phyloP scores from a whole-genome alignment of 2,329 filamentous ascomycete species.

The Thelonectria olida region DNA sequence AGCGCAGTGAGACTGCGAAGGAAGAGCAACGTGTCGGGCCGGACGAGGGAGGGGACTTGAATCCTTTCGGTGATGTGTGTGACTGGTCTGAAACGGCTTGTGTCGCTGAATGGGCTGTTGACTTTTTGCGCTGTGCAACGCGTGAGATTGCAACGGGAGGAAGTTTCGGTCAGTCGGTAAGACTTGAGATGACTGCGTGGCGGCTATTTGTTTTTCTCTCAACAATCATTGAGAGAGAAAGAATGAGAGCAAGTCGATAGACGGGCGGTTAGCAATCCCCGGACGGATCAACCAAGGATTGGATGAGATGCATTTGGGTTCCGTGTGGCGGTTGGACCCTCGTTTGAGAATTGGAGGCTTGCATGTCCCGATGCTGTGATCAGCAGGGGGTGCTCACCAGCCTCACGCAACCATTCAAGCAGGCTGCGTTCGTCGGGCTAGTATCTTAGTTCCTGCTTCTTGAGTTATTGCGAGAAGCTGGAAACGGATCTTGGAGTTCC shows the following conservation, averaged over 20 bases:
- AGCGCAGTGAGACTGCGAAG: not conserved
- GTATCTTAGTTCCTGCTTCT: too few relatives aligned
- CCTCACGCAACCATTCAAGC: not conserved
- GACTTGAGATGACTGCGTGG: too few relatives aligned
- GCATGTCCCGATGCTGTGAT: conserved; percentile 7
- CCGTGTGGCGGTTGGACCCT: conserved; percentile 36
- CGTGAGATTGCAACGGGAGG: not conserved
- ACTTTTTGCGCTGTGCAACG: not conserved
- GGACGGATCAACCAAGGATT: conserved; percentile 27
- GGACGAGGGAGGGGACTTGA: conserved; percentile 22
- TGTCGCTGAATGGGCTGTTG: conserved; percentile 19
- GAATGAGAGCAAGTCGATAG: conserved; percentile 5
- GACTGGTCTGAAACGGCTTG: conserved; percentile 35
- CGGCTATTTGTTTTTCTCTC: conserved; percentile 17
- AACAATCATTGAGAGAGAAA: not conserved
- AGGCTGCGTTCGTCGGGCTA: not conserved
- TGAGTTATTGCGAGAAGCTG: too few relatives aligned
- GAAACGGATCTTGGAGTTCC: too few relatives aligned
- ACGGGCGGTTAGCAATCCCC: conserved; percentile 28
- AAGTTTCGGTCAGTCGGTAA: not conserved
- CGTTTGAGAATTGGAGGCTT: conserved; percentile 13
- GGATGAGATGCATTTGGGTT: conserved; percentile 30
- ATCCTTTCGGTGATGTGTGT: conserved; percentile 25
- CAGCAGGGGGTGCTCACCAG: conserved; percentile 9
- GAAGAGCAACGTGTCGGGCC: not conserved